Evolutionary conservation across 1,284 basidiomycete species (phyloP).

Genomic region (Ceratobasidium sp.): DNA sequence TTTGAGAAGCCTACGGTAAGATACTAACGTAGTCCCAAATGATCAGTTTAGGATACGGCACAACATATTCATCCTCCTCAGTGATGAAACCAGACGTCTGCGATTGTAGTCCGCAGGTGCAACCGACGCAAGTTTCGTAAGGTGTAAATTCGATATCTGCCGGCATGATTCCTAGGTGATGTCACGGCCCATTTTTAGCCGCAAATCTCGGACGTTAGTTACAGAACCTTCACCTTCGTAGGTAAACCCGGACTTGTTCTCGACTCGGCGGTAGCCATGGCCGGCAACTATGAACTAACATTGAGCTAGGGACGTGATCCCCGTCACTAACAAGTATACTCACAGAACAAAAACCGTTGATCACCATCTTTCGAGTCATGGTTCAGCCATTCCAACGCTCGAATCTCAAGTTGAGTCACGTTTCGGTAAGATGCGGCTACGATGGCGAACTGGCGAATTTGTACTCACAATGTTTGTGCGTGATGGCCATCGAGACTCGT

Average conservation of each 20-base stretch:
- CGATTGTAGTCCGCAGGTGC: not conserved
- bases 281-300: constrained; percentile 10
- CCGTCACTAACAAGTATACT: not conserved
- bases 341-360: constrained; percentile 26
- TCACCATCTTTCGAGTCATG: not conserved
- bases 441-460: not conserved
- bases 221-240: constrained; percentile 17
- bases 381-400: constrained; percentile 2
- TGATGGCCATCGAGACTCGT: not conserved
- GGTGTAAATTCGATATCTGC: not conserved
- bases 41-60: not conserved
- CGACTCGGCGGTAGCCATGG: constrained; percentile 24
- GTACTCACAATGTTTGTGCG: constrained; percentile 18
- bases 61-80: not conserved
- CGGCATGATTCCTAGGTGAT: constrained; percentile 25
- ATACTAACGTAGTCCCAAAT: constrained; percentile 32
- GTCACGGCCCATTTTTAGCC: not conserved
- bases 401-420: not conserved
- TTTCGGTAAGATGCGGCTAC: too few species aligned
- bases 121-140: constrained; percentile 3
- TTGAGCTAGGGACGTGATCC: not conserved
- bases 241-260: not conserved
- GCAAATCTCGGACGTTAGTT: too few species aligned
- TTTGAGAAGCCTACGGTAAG: not conserved
- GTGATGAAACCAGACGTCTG: not conserved